Evolutionary conservation across 2,329 filamentous ascomycete genomes (phyloP), one percentile per base, ranked within the genome.

Genomic region (Clarireedia hainanense): DNA sequence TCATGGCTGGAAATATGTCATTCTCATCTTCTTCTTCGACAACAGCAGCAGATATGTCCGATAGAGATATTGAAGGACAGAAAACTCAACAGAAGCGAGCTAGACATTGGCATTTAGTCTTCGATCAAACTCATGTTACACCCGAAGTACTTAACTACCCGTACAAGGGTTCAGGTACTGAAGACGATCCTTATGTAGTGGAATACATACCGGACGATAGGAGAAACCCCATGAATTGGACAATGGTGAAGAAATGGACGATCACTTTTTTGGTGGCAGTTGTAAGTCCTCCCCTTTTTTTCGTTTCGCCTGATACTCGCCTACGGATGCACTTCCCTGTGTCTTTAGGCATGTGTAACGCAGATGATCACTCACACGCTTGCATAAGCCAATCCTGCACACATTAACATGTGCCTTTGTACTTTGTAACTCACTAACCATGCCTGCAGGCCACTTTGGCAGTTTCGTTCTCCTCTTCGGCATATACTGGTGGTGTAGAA

Each of bases 371-470:
- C 30, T 34, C 30, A 34, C 30, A 34, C 12, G 10, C 30, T 34
- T 34, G 30, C 10, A 34, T 12, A 34, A 34, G 30, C 30, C 12
- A 4, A 34, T 4, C 9, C 10, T 34, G 1, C 10, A 30, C 27
- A 30, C 27, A 30, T 9, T 2, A 1, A 12, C 30, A 4, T 34
- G 30, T 34, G 3, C 30, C 30, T 12, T 34, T 34, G 30, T 34
- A 34, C 30, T 12, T 34, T 34, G 30, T 34, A 34, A 4, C 48
- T n/a, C 20, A 84, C 42, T 55, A 24, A 47, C 2, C 47, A 78
- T 61, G 66, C 73, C 84, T 54, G 80, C 78, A 3, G 77, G 80
- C 69, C n/a, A 72, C 71, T 0, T 61, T 74, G 17, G 72, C 70
- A 23, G 71, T 75, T 26, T 64, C 73, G 12, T 63, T 74, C 36